Conservation (phyloP, 2,329 filamentous ascomycete species). For the Scytalidium sp. region DNA sequence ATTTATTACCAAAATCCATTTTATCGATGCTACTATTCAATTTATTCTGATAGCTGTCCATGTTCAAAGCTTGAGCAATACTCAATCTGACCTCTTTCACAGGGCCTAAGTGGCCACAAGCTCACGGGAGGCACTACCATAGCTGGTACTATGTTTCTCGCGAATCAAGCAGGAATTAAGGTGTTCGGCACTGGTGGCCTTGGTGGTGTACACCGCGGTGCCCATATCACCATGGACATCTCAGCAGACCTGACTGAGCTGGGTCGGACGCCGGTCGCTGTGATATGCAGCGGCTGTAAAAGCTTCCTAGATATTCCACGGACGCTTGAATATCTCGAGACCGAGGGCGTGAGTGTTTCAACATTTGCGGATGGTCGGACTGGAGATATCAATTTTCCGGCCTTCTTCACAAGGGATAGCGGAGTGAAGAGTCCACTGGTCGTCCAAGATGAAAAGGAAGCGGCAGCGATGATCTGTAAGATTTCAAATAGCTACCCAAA, state of each 20-base stretch:
- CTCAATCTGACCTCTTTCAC: constrained; percentile 4
- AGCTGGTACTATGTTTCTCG: constrained; percentile 87
- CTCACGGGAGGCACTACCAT: constrained; percentile 92
- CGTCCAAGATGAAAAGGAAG: constrained; percentile 73
- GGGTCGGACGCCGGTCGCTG: constrained; percentile 82
- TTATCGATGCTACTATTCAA: neutral
- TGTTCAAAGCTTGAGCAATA: neutral
- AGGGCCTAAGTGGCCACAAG: constrained; percentile 63
- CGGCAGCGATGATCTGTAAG: constrained; percentile 80
- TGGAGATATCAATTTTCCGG: constrained; percentile 78
- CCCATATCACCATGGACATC: constrained; percentile 83
- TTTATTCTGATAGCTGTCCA: constrained; percentile 2
- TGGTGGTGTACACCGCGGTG: constrained; percentile 89
- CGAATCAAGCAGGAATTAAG: constrained; percentile 80
- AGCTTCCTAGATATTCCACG: constrained; percentile 90
- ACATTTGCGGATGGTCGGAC: constrained; percentile 83
- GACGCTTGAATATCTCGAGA: constrained; percentile 76
- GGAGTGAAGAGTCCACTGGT: constrained; percentile 75
- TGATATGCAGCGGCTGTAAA: constrained; percentile 89
- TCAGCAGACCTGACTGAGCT: constrained; percentile 95
- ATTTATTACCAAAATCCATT: neutral
- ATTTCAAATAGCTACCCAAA: constrained; percentile 8
- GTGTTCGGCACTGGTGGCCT: constrained; percentile 94
- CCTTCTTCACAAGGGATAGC: constrained; percentile 89
- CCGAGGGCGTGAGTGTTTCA: constrained; percentile 74